Conservation (phyloP, 2,329 filamentous ascomycete species). For the Ilyonectria sp. region DNA sequence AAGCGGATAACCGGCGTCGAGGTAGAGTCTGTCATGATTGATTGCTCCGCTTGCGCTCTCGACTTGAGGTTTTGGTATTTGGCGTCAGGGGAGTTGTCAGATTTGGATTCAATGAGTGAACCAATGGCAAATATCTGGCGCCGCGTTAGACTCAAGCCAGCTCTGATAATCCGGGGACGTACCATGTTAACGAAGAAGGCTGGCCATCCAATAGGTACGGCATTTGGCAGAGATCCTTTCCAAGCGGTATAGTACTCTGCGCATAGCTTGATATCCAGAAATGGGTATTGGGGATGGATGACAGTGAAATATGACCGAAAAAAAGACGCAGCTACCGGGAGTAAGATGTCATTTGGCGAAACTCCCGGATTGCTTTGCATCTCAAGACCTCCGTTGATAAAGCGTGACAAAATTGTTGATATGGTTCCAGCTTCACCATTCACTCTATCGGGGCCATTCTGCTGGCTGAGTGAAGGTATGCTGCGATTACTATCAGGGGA, state of each 20-base stretch:
- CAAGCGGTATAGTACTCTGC: constrained; percentile 12
- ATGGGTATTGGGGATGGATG: constrained; percentile 20
- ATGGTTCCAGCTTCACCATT: constrained; percentile 8
- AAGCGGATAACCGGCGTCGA: constrained; percentile 9
- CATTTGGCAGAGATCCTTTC: neutral
- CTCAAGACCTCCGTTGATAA: neutral
- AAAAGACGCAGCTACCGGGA: constrained; percentile 1
- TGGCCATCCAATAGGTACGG: constrained; percentile 2
- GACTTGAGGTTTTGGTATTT: constrained; percentile 20
- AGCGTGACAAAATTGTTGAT: constrained; percentile 13
- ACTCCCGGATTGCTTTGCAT: neutral
- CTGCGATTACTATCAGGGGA: neutral
- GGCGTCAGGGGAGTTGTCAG: neutral
- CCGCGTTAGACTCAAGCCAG: neutral
- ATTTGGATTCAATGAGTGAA: constrained; percentile 11
- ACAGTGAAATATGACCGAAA: constrained; percentile 17
- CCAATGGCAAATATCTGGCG: constrained; percentile 6
- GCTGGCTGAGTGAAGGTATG: neutral
- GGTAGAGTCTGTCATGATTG: constrained; percentile 11
- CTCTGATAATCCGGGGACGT: neutral
- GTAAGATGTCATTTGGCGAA: constrained; percentile 8
- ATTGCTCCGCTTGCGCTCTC: constrained; percentile 14
- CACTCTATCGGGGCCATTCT: neutral
- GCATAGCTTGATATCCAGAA: constrained; percentile 12
- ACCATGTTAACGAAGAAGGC: constrained; percentile 20